phyloP scores from a whole-genome alignment of 228 moss, liverwort and hornwort genomes.

The Sphagnum magellanicum region DNA sequence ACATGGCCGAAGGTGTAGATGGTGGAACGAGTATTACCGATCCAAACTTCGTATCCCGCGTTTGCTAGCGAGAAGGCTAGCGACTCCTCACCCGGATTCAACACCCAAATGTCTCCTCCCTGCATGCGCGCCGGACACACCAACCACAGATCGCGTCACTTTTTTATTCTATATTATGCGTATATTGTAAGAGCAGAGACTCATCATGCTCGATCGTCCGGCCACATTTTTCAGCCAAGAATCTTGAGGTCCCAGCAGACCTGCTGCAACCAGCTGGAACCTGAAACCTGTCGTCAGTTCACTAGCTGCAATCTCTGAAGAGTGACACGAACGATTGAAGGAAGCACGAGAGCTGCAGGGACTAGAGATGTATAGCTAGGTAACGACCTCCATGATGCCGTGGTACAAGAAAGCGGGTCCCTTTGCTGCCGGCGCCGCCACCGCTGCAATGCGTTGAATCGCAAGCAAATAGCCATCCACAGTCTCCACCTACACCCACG shows the following conservation, averaged over 20 bases:
- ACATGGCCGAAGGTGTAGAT: constrained; percentile 73
- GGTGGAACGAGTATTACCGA: constrained; percentile 2
- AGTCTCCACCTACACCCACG: constrained; percentile 34
- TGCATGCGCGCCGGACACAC: background rate
- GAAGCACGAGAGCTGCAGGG: no score
- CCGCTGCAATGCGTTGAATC: constrained; percentile 47
- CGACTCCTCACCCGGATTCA: background rate
- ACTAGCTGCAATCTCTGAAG: no score
- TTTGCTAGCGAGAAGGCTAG: background rate
- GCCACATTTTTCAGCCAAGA: no score
- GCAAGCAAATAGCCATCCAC: constrained; percentile 74
- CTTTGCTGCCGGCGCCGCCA: constrained; percentile 5
- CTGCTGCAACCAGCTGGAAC: no score
- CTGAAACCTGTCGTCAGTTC: no score
- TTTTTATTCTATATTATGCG: no score
- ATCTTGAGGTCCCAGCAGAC: no score
- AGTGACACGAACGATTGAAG: no score
- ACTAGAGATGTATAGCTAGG: no score
- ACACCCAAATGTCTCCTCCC: background rate
- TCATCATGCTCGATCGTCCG: no score
- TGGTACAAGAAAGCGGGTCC: constrained; percentile 80
- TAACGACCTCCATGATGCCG: constrained; percentile 62
- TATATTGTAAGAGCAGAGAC: no score
- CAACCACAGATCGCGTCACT: no score
- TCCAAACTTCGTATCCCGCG: background rate